Base-by-base conservation (phyloP, 306 rosid genomes). In the Abrus pulchellus region DNA sequence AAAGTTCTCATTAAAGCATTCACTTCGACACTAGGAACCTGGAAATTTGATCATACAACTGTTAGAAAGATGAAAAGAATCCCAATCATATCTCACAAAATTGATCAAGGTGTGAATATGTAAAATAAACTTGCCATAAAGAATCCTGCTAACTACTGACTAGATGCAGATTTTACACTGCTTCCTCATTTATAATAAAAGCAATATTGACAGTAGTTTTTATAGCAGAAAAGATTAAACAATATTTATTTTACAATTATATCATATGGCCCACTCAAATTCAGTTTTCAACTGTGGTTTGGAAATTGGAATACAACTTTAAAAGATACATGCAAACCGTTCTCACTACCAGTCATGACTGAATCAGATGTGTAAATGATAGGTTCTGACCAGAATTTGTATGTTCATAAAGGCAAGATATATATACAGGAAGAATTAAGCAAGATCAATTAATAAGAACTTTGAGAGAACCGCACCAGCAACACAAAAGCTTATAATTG, bases 11-110 rank as follows among this genome's bases (percentile, higher is more conserved):
- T 92, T 90, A 94, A 82, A 77, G 97, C 85, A 89, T 94, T 94
- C 79, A 89, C 97, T 90, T 94, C 98, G 48, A 92, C 97, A 6
- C 90, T 82, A 59, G 97, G 93, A 85, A 94, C 98, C 98, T 94
- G 88, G 55, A 80, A 83, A 83, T 68, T 75, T 40, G 47, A 80
- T 64, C 86, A 72, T 32, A 40, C 59, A 74, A 59, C 63, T 30
- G 84, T 71, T 72, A 74, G 78, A 64, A 61, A 40, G 54, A 61
- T 52, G 74, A 57, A 77, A 57, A 66, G 63, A 77, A 81, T 67
- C 50, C 61, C 43, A 13, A 57, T 56, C 33, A 65, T 81, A 69
- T 11, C 68, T 44, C 59, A 52, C 47, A 53, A 81, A 71, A 71
- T 74, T 41, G 34, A 69, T 59, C 9, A 45, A 75, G 38, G 71